Evolutionary conservation across 495 filamentous ascomycete genomes (phyloP).

Genomic region (Astrothelium subdiscretum): DNA sequence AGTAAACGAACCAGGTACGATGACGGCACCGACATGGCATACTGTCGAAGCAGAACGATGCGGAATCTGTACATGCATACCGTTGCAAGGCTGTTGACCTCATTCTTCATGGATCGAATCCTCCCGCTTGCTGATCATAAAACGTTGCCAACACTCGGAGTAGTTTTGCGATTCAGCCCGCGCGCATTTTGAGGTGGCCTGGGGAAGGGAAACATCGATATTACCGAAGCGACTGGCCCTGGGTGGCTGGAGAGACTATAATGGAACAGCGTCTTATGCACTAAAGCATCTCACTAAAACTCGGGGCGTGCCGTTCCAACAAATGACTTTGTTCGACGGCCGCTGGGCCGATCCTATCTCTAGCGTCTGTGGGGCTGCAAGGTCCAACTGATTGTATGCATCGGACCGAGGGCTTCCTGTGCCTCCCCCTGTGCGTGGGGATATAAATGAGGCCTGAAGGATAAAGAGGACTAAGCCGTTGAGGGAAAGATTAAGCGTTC

Average conservation of each 20-base stretch:
- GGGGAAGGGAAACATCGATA: neutral
- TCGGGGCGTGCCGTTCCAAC: constrained; percentile 1
- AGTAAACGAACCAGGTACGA: no score
- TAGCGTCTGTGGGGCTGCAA: neutral
- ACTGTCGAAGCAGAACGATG: neutral
- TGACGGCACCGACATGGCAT: neutral
- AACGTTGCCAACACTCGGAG: neutral
- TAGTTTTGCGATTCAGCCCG: neutral
- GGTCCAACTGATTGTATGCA: neutral
- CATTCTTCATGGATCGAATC: neutral
- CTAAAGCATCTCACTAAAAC: neutral
- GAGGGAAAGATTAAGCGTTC: neutral
- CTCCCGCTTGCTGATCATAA: neutral
- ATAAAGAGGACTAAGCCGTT: neutral
- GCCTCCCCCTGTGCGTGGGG: neutral
- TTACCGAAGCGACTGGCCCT: neutral
- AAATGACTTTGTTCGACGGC: neutral
- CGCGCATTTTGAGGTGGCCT: neutral
- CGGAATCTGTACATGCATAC: neutral
- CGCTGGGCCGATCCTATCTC: neutral
- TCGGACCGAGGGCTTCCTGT: neutral
- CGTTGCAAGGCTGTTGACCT: neutral
- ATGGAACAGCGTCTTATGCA: neutral
- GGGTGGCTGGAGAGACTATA: neutral
- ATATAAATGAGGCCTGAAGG: neutral